Evolutionary conservation across 257 asterid genomes (phyloP).

Genomic region (Plantago ovata): DNA sequence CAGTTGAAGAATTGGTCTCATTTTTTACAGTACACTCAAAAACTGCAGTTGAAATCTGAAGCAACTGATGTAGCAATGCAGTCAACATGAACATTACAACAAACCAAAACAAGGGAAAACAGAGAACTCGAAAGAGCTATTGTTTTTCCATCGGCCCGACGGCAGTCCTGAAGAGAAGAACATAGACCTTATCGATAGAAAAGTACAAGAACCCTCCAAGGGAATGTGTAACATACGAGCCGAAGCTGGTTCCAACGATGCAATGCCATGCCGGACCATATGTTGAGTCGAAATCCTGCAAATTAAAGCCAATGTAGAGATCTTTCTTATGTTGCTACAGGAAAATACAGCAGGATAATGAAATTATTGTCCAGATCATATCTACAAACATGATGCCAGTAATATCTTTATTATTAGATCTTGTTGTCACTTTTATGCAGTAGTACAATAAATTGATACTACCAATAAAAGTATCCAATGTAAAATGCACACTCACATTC

Average conservation of each 20-base stretch:
- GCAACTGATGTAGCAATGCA: neutral
- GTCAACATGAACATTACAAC: neutral
- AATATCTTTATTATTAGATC: too few relatives aligned
- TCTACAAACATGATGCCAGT: too few relatives aligned
- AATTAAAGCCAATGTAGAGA: neutral
- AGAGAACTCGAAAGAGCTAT: slow-evolving; percentile 5
- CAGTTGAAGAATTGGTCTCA: neutral
- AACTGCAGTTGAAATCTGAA: neutral
- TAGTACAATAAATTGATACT: too few relatives aligned
- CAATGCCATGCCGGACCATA: slow-evolving; percentile 98
- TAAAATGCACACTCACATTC: too few relatives aligned
- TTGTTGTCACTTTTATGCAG: too few relatives aligned
- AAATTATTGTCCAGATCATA: too few relatives aligned
- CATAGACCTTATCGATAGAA: slow-evolving; percentile 74
- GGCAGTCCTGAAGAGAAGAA: slow-evolving; percentile 82
- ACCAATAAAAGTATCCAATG: too few relatives aligned
- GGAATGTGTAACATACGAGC: slow-evolving; percentile 85
- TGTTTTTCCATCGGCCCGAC: slow-evolving; percentile 62
- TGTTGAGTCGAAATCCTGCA: slow-evolving; percentile 69
- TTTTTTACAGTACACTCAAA: neutral
- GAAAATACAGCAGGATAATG: too few relatives aligned
- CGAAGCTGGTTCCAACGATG: slow-evolving; percentile 80
- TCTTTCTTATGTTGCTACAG: neutral
- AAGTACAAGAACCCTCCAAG: slow-evolving; percentile 82
- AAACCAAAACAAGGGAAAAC: slow-evolving; percentile 9